These are phyloP conservation scores for Rhipidocladum racemiflorum DNA, from an alignment of 176 grass and related monocot species.

Conservation along the genomic window DNA sequence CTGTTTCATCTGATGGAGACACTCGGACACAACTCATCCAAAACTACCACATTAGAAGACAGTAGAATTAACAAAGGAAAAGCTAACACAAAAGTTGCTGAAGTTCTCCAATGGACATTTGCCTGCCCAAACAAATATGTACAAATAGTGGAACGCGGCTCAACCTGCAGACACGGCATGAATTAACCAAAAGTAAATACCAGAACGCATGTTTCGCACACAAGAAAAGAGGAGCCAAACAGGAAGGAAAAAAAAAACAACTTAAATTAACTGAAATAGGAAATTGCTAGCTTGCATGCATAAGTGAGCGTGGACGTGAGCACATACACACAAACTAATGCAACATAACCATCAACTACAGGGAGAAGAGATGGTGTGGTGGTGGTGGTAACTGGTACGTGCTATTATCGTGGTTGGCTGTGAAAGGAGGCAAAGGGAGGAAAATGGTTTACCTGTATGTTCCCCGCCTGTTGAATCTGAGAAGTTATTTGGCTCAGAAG, in stretches of 20 bases:
- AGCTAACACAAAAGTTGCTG: constrained; percentile 15
- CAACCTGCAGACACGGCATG: constrained; percentile 30
- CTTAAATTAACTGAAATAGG: background rate
- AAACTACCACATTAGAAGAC: constrained; percentile 20
- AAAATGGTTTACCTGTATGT: constrained; percentile 35
- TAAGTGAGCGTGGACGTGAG: background rate
- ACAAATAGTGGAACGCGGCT: constrained; percentile 24
- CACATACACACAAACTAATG: background rate
- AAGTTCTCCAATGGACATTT: constrained; percentile 16
- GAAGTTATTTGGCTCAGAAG: constrained; percentile 76
- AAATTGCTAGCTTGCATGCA: background rate
- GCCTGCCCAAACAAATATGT: constrained; percentile 21
- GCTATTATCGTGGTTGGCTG: background rate
- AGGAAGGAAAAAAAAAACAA: background rate
- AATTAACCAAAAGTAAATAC: background rate
- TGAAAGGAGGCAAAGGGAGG: background rate
- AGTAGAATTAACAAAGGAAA: background rate
- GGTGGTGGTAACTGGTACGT: background rate
- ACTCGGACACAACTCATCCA: background rate
- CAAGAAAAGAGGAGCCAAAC: background rate
- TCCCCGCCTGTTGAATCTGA: constrained; percentile 73
- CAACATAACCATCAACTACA: background rate
- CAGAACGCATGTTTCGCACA: background rate
- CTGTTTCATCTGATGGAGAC: constrained; percentile 14
- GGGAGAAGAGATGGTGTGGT: background rate